Base-by-base conservation (phyloP, 768 basidiomycete genomes). In the Suillus variegatus region DNA sequence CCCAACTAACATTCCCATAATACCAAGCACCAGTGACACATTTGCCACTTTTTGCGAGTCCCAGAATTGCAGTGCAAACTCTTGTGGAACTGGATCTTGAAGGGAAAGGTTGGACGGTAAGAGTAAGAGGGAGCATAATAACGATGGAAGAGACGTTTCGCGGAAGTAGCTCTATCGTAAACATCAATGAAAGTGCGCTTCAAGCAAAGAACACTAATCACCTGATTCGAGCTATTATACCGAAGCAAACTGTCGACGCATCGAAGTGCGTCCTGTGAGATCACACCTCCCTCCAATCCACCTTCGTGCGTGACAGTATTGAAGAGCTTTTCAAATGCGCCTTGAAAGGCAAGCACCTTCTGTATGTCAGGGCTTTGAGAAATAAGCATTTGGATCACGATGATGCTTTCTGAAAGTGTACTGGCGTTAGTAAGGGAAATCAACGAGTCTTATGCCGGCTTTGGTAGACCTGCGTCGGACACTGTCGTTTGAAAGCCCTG, bases 61-160 rank as follows among this genome's bases (percentile, higher is more conserved):
- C 97, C 97, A 99, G 76, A 95, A 95, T 74, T 99, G 97, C 54
- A 98, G 79, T 1, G 95, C 91, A 76, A 98, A 99, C 67, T 93
- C 91, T 74, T 97, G 93, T 1, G 90, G 92, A n/a, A 85, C 84
- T 6, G 81, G 71, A 62, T 86, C 84, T 63, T 85, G 82, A 32
- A 85, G 75, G 40, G 85, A 84, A 1, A 92, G 76, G 55, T 81
- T 84, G 36, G 86, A 83, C 38, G 90, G 92, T 76, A 89, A 95
- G 55, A 87, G 88, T 52, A 91, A 83, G 28, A 90, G 83, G 35
- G 84, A 87, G 67, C 88, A 85, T 65, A 95, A 71, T 63, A 90
- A 71, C 65, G 90, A 77, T 68, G 90, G 84, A 69, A 96, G 79
- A 66, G 90, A 76, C 2, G 94, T 93, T 79, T 96, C 95, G 57